Percentiles rank a stretch among this genome's conserved stretches.
These are phyloP conservation scores for Xanthoconium purpureum DNA, from an alignment of 768 basidiomycete genomes.

Conservation along the genomic window DNA sequence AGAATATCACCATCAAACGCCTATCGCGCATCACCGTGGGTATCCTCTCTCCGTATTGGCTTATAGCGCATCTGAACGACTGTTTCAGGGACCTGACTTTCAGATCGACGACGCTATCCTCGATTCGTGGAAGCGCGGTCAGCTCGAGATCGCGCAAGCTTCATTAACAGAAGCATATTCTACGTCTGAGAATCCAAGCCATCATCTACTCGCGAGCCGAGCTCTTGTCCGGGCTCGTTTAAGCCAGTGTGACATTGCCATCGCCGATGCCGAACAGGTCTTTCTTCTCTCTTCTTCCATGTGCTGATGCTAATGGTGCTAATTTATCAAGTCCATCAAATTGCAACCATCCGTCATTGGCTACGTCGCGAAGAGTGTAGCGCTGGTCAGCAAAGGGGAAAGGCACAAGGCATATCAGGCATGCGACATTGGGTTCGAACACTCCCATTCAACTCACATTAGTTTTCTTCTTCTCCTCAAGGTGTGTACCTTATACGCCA, in stretches of 20 bases:
- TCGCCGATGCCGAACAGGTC: slow-evolving; percentile 2
- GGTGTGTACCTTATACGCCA: not conserved
- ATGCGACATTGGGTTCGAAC: slow-evolving; percentile 2
- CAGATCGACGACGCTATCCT: not conserved
- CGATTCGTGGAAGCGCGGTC: not conserved
- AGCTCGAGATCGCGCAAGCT: not conserved
- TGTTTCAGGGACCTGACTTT: not conserved
- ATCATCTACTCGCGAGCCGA: not conserved
- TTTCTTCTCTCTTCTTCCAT: not conserved
- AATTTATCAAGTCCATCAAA: not conserved
- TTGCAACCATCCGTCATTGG: not conserved
- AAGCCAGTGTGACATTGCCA: not conserved
- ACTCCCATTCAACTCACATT: not conserved
- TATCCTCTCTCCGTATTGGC: not conserved
- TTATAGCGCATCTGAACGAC: not conserved
- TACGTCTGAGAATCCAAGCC: not conserved
- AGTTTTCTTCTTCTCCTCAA: slow-evolving; percentile 3
- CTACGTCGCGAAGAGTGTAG: not conserved
- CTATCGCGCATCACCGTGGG: not conserved
- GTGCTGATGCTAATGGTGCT: not conserved
- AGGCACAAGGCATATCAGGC: not conserved
- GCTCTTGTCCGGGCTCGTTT: not conserved
- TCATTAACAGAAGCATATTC: not conserved
- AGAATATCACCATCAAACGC: not conserved
- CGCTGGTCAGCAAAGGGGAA: not conserved